These are phyloP conservation scores for Fusarium sp. DNA, from an alignment of 2,329 filamentous ascomycete species.

Conservation along the genomic window DNA sequence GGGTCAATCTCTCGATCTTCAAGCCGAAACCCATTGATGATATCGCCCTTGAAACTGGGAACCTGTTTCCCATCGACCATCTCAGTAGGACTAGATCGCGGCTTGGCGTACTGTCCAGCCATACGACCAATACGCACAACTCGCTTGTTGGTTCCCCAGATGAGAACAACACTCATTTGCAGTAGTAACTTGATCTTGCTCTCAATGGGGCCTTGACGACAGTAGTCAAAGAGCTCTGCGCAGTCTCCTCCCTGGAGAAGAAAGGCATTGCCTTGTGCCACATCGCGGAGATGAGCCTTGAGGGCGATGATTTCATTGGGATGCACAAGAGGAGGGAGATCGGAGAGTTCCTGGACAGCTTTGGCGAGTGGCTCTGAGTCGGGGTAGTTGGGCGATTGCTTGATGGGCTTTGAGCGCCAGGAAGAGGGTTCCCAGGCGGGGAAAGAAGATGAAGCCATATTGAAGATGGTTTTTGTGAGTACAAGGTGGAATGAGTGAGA, in stretches of 20 bases:
- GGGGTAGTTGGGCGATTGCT: constrained; percentile 79
- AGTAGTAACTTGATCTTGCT: constrained; percentile 96
- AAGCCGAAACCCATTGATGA: constrained; percentile 87
- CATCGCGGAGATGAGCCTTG: constrained; percentile 83
- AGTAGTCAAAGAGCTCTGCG: constrained; percentile 97
- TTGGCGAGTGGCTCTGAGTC: constrained; percentile 70
- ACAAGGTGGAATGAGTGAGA: constrained; percentile 3
- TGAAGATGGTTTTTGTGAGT: constrained; percentile 13
- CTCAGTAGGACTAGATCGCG: constrained; percentile 89
- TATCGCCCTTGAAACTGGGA: constrained; percentile 93
- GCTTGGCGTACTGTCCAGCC: constrained; percentile 98
- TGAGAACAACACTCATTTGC: constrained; percentile 96
- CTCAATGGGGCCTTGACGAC: constrained; percentile 88
- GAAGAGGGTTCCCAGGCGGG: constrained; percentile 70
- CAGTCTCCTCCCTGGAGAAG: constrained; percentile 97
- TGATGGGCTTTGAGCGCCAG: constrained; percentile 84
- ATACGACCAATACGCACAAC: constrained; percentile 96
- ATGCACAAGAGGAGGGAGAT: constrained; percentile 82
- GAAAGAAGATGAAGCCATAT: constrained; percentile 51
- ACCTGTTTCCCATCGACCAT: constrained; percentile 83
- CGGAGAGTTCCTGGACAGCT: constrained; percentile 73
- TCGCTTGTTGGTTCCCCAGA: constrained; percentile 85
- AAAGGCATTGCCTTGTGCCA: constrained; percentile 91
- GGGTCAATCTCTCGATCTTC: constrained; percentile 87
- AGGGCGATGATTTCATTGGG: constrained; percentile 84